Evolutionary conservation across 2,329 filamentous ascomycete genomes (phyloP), one percentile per base, ranked within the genome.

Genomic region (Trichophyton mentagrophytes): DNA sequence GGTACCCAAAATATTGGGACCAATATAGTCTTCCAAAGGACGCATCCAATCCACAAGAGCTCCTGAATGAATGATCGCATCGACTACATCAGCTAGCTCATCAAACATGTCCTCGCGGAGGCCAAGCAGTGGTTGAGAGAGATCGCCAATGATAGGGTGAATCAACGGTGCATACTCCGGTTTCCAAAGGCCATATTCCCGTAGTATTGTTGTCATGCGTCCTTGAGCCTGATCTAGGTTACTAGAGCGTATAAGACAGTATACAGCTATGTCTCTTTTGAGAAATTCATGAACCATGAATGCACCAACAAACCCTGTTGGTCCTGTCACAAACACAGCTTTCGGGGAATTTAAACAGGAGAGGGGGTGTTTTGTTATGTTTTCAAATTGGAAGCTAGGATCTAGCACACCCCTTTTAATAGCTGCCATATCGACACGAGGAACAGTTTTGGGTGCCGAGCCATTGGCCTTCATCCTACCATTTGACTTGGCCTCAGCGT

Each of bases 21-120:
- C 53, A 40, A 57, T 57, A 40, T 57, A 57, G 27, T 57, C 53
- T 57, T 57, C 30, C 30, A 57, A 40, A 36, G 53, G 53, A n/a
- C 53, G 53, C 53, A 57, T 57, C 53, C 53, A 57, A 38, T 57
- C 53, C n/a, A 57, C 53, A 33, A 57, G 53, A 36, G 53, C 53
- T 22, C 53, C 53, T 20, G 53, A 57, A 57, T 57, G 53, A 40
- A 57, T 27, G 13, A 57, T 57, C 3, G 53, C 53, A 57, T 57
- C 53, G 20, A 33, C 53, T 36, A n/a, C 13, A 36, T 57, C 36
- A 15, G 53, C 53, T 38, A 57, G 22, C n/a, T 57, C 27, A 40
- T 57, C 25, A 22, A 57, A 57, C 9, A 57, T 27, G 40, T 27
- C n/a, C 7, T 57, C 27, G 33, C 8, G 27, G 13, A 57, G 53